Percentiles rank a stretch among this genome's conserved stretches.
These are phyloP conservation scores for Kitagawia praeruptora DNA, from an alignment of 129 eudicot genomes.

Conservation along the genomic window DNA sequence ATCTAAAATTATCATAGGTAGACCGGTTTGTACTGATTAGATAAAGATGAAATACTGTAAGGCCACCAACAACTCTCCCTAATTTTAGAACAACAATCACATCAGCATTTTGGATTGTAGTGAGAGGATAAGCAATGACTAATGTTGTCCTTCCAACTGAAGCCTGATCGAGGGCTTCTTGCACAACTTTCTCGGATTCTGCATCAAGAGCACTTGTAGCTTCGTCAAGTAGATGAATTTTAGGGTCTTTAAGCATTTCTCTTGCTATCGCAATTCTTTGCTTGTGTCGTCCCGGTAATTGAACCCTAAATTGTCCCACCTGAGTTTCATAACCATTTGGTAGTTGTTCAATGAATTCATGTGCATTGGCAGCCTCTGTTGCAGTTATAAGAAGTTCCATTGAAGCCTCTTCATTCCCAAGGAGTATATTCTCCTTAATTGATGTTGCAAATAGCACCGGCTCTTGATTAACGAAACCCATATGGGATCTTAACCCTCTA, in stretches of 20 bases:
- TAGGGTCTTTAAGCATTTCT: slow-evolving; percentile 70
- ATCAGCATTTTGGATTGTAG: slow-evolving; percentile 61
- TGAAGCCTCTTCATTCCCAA: slow-evolving; percentile 65
- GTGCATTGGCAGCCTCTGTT: slow-evolving; percentile 70
- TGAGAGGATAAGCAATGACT: slow-evolving; percentile 64
- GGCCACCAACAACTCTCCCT: slow-evolving; percentile 63
- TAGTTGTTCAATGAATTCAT: slow-evolving; percentile 47
- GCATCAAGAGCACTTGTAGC: slow-evolving; percentile 86
- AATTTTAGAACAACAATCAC: slow-evolving; percentile 50
- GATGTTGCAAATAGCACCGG: slow-evolving; percentile 71
- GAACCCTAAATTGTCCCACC: slow-evolving; percentile 75
- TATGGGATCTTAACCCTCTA: slow-evolving; percentile 75
- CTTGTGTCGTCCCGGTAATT: slow-evolving; percentile 75
- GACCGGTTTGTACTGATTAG: too few species aligned
- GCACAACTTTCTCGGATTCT: slow-evolving; percentile 67
- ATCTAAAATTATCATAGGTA: too few species aligned
- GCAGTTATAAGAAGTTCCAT: slow-evolving; percentile 40
- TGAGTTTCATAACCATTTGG: slow-evolving; percentile 67
- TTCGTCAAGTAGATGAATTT: slow-evolving; percentile 69
- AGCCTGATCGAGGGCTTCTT: slow-evolving; percentile 66
- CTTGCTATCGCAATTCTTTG: slow-evolving; percentile 84
- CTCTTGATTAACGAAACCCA: slow-evolving; percentile 79
- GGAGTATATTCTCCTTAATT: slow-evolving; percentile 61
- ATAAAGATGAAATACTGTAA: too few species aligned
- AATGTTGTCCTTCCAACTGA: slow-evolving; percentile 45